Evolutionary conservation across 164 flowering plant genomes (phyloP).

Genomic region (Annona squamosa): DNA sequence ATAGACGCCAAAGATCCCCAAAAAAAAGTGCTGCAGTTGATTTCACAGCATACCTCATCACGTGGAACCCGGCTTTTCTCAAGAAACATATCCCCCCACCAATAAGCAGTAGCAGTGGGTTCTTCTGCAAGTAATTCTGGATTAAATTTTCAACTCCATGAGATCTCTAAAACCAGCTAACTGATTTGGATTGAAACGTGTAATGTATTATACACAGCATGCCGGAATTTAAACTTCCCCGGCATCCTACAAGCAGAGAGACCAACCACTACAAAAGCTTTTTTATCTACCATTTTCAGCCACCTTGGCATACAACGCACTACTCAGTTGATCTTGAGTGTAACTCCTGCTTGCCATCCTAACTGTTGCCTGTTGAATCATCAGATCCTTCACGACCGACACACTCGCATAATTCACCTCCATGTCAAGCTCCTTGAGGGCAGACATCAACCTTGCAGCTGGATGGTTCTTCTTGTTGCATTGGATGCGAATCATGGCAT

Average conservation of each 20-base stretch:
- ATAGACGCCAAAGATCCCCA: background rate
- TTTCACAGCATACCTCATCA: conserved; percentile 3
- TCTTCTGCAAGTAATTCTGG: background rate
- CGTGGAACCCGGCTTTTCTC: background rate
- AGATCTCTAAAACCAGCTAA: background rate
- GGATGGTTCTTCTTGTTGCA: conserved; percentile 79
- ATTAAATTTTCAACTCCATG: background rate
- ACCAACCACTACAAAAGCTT: background rate
- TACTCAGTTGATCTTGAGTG: conserved; percentile 70
- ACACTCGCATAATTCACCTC: conserved; percentile 84
- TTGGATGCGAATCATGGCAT: conserved; percentile 75
- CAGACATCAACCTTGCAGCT: conserved; percentile 79
- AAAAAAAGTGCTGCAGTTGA: background rate
- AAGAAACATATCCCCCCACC: background rate
- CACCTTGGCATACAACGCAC: conserved; percentile 43
- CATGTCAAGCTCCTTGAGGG: conserved; percentile 73
- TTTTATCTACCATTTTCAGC: conserved; percentile 17
- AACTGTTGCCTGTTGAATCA: conserved; percentile 90
- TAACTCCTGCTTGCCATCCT: conserved; percentile 59
- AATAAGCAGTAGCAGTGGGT: background rate
- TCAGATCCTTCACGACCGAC: conserved; percentile 81
- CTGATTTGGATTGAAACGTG: background rate
- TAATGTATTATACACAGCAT: conserved; percentile 3
- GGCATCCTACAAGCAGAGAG: conserved; percentile 1
- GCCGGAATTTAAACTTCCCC: conserved; percentile 20